Evolutionary conservation across 305 asterid species (phyloP), one percentile per base, ranked within the genome.

Genomic region (Solanum hybrid): DNA sequence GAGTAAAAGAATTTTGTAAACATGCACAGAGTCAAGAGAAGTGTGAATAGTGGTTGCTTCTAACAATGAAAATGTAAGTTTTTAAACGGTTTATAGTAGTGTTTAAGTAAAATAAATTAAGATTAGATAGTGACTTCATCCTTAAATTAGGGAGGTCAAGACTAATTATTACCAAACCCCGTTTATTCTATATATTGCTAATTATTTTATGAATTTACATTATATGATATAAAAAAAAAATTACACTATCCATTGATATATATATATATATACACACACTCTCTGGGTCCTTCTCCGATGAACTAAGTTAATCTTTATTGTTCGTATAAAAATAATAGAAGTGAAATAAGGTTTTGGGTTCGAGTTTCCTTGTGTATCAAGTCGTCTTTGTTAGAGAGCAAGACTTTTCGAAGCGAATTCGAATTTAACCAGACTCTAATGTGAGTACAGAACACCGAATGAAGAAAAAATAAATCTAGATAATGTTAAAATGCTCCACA

Each of bases 11-110:
- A 64, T 69, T 86, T n/a, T 36, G n/a, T 66, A 3, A 66, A 35
- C 12, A 12, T 34, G 78, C 72, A 90, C n/a, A n/a, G 80, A 88
- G 91, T 91, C 91, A 10, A 85, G 26, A 5, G 15, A 26, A 27
- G 10, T 88, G 82, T 10, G 60, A 66, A 51, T 80, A 78, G 78
- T 38, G 87, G 31, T 88, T 42, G 64, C 90, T 80, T 88, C 80
- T 88, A 80, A 15, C 80, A n/a, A 64, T 88, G 88, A 66, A 88
- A 88, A 60, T 78, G 15, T 8, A 60, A 60, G 71, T 3, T 22
- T 60, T 60, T 19, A 60, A 81, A 42, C 15, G 35, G 22, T 56
- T 24, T 10, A 26, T 5, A 42, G 69, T 29, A 29, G 29, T 84
- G 27, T 51, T 84, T 10, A 84, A 84, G 87, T 84, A 45, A 51